Evolutionary conservation across 148 eudicot genomes (phyloP), one percentile per base, ranked within the genome.

Genomic region (Chenopodium quinoa): DNA sequence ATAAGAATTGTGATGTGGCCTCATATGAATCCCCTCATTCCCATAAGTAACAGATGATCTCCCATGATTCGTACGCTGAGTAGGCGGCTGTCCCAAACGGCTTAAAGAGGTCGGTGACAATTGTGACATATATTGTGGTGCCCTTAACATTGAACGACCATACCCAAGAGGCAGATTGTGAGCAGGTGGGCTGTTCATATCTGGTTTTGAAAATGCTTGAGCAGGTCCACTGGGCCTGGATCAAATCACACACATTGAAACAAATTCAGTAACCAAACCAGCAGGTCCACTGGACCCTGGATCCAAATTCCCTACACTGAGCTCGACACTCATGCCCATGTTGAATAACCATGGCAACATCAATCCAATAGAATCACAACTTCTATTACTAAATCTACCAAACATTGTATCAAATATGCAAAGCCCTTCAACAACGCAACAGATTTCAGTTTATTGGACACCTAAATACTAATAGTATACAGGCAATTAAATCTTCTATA

Each of bases 1-100:
- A 71, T 89, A 88, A 58, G 86, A 71, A 65, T 86, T 64, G 8
- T 83, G 81, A 75, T 87, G 92, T 58, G 84, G 86, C 71, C 83
- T 90, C 58, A 64, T 34, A 79, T 90, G 91, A 88, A 79, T 82
- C 86, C 91, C 92, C 46, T 93, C 95, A 84, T 81, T 84, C 58
- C 86, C 90, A 78, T 86, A 88, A 52, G 67, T 78, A 76, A 71
- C 81, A 46, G 86, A 75, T 29, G 92, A 80, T 81, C 91, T 88
- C 75, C 93, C 97, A 78, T 87, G 90, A 82, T 84, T 86, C 56
- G 83, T 75, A 76, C 88, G 92, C 80, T 91, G 96, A 80, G 82
- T 66, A 76, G 90, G 86, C 16, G 85, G 93, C 87, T 93, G 97
- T 32, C 95, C 97, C 80, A 93, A 87, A 79, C 91, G 93, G 77